A percentile compares a stretch with the other conserved stretches of the same genome.
These are phyloP conservation scores for Saccharomycopsis crataegensis DNA, from an alignment of 1,139 yeast species.

Conservation along the genomic window DNA sequence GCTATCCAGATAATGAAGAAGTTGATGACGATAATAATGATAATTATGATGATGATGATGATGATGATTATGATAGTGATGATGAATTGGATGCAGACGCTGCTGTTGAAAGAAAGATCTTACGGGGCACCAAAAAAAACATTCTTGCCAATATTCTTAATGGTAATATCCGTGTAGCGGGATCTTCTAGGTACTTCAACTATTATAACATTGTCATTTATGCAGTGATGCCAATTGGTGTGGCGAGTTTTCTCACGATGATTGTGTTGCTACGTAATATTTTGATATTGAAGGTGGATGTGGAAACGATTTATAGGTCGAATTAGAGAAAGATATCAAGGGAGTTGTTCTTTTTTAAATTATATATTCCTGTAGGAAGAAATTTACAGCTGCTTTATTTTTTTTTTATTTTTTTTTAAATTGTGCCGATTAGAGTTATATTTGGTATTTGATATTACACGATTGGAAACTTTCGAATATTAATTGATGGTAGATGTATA, in stretches of 20 bases:
- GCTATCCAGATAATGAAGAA: constrained; percentile 12
- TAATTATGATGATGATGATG: background rate
- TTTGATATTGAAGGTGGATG: constrained; percentile 66
- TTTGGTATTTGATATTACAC: background rate
- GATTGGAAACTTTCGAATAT: background rate
- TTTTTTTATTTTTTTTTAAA: background rate
- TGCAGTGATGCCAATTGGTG: constrained; percentile 95
- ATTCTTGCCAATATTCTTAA: constrained; percentile 11
- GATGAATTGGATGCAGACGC: constrained; percentile 17
- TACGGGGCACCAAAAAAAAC: constrained; percentile 30
- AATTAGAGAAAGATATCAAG: background rate
- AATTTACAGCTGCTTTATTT: background rate
- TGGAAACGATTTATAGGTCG: constrained; percentile 31
- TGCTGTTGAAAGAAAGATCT: constrained; percentile 11
- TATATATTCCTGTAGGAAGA: background rate
- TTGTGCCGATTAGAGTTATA: background rate
- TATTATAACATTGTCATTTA: constrained; percentile 83
- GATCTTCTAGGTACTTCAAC: constrained; percentile 55
- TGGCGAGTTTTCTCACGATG: constrained; percentile 93
- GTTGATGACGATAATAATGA: background rate
- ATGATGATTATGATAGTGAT: constrained; percentile 9
- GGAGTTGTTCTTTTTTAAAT: background rate
- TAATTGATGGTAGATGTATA: too few relatives aligned
- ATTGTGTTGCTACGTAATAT: constrained; percentile 69
- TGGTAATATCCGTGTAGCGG: constrained; percentile 1